Base-by-base conservation (phyloP, 495 filamentous ascomycete species). In the Filosporella fistucella region DNA sequence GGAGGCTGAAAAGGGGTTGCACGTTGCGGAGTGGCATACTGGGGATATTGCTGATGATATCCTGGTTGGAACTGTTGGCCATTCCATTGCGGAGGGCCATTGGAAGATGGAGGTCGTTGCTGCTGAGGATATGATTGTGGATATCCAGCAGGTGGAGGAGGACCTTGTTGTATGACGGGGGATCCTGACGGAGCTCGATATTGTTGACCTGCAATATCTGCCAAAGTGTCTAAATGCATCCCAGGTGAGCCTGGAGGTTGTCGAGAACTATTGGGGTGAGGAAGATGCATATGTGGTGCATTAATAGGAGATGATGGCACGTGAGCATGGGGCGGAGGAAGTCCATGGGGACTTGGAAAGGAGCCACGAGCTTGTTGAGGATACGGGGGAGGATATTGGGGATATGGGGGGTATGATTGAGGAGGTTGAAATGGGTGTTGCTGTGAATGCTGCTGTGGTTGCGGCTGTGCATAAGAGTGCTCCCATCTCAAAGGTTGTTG, bases 1-100 rank as follows among this genome's bases (percentile, higher is more conserved):
- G 26, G 51, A 25, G 52, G 45, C 13, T 45, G 45, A 45, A 30
- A 56, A 14, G 48, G 52, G 9, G 40, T 28, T 29, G 39, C 35
- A 34, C 54, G 52, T 24, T 39, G 38, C 26, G 36, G 37, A 38
- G 45, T 29, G 1, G 41, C 23, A 16, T 33, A 47, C 30, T 34
- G 28, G 12, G 23, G 37, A 22, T 29, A 39, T 42, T 56, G 55
- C 13, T 21, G 42, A 39, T 24, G 53, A 5, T 47, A 49, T 9
- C 37, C 37, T 34, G 24, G 47, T 2, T 20, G 18, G 14, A 34
- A 42, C 16, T 48, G 41, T 7, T 51, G 48, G 37, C 45, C 47
- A 14, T 46, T 38, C 45, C 52, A 55, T 36, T 56, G 57, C 2
- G 45, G 25, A 85, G 84, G 81, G 61, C 88, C 49, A 42, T 47